phyloP scores from a whole-genome alignment of 2,329 filamentous ascomycete genomes.

The Xylariaceae sp. region DNA sequence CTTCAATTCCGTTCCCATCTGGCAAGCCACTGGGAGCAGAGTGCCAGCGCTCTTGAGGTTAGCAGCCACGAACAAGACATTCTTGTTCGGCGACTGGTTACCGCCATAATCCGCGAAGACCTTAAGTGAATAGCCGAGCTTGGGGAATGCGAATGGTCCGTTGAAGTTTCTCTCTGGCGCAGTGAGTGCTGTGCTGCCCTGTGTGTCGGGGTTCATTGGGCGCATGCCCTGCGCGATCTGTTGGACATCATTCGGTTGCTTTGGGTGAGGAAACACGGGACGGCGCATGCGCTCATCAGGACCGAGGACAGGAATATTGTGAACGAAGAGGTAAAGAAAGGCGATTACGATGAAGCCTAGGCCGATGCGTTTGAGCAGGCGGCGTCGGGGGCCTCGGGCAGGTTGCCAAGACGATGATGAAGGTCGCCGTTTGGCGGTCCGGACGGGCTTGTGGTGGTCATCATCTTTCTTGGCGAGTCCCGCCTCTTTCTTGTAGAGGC shows the following conservation, averaged over 20 bases:
- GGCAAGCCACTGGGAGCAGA: slow-evolving; percentile 76
- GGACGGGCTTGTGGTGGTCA: slow-evolving; percentile 42
- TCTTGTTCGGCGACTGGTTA: slow-evolving; percentile 51
- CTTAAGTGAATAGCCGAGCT: slow-evolving; percentile 59
- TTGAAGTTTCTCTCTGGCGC: slow-evolving; percentile 50
- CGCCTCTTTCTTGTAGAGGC: slow-evolving; percentile 48
- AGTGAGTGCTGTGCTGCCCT: slow-evolving; percentile 4
- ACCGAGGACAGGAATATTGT: slow-evolving; percentile 51
- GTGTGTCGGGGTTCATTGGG: slow-evolving; percentile 5
- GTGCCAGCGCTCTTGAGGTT: slow-evolving; percentile 66
- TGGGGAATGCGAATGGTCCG: slow-evolving; percentile 64
- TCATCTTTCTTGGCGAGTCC: slow-evolving; percentile 58
- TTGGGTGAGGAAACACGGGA: slow-evolving; percentile 33
- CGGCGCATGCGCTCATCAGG: slow-evolving; percentile 37
- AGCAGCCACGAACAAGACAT: slow-evolving; percentile 74
- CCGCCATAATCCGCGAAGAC: slow-evolving; percentile 52
- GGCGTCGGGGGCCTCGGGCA: slow-evolving; percentile 43
- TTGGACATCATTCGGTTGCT: slow-evolving; percentile 1
- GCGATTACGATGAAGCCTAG: slow-evolving; percentile 43
- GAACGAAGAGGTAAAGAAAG: slow-evolving; percentile 58
- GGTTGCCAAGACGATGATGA: slow-evolving; percentile 38
- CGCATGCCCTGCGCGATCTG: slow-evolving; percentile 4
- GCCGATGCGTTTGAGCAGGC: slow-evolving; percentile 49
- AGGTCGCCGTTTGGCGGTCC: slow-evolving; percentile 22
- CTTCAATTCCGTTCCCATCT: slow-evolving; percentile 66